Evolutionary conservation across 495 filamentous ascomycete species (phyloP).

Genomic region (Annulohypoxylon bovei): DNA sequence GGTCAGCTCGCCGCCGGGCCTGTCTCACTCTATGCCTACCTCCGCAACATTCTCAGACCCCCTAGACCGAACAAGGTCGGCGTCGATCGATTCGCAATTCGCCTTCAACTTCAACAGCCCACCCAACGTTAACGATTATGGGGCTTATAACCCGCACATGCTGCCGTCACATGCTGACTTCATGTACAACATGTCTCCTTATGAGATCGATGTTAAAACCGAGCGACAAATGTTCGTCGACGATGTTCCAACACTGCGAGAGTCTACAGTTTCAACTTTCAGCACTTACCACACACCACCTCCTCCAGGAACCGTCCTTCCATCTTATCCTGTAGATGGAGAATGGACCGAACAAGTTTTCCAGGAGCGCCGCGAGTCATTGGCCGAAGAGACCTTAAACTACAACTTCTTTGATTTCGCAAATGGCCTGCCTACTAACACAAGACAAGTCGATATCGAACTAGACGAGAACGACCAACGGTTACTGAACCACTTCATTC

Average conservation of each 20-base stretch:
- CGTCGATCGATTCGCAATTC: slow-evolving; percentile 82
- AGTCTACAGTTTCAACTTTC: slow-evolving; percentile 88
- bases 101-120: slow-evolving; percentile 77
- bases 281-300: slow-evolving; percentile 85
- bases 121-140: slow-evolving; percentile 67
- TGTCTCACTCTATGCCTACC: slow-evolving; percentile 83
- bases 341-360: slow-evolving; percentile 82
- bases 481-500: slow-evolving; percentile 90
- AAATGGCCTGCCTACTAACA: slow-evolving; percentile 62
- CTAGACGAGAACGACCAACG: slow-evolving; percentile 90
- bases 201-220: slow-evolving; percentile 95
- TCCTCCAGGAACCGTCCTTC: slow-evolving; percentile 67
- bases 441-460: slow-evolving; percentile 76
- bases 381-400: slow-evolving; percentile 72
- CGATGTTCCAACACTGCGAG: slow-evolving; percentile 81
- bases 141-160: slow-evolving; percentile 66
- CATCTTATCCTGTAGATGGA: slow-evolving; percentile 71
- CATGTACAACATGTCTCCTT: slow-evolving; percentile 73
- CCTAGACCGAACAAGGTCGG: slow-evolving; percentile 74
- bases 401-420: slow-evolving; percentile 82
- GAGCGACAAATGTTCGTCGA: slow-evolving; percentile 95
- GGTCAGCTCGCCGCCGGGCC: slow-evolving; percentile 75
- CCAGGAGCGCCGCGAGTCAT: slow-evolving; percentile 70
- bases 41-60: slow-evolving; percentile 81
- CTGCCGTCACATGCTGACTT: slow-evolving; percentile 53